Evolutionary conservation across 139 green algal genomes (phyloP).

Genomic region (Volvox reticuliferus): DNA sequence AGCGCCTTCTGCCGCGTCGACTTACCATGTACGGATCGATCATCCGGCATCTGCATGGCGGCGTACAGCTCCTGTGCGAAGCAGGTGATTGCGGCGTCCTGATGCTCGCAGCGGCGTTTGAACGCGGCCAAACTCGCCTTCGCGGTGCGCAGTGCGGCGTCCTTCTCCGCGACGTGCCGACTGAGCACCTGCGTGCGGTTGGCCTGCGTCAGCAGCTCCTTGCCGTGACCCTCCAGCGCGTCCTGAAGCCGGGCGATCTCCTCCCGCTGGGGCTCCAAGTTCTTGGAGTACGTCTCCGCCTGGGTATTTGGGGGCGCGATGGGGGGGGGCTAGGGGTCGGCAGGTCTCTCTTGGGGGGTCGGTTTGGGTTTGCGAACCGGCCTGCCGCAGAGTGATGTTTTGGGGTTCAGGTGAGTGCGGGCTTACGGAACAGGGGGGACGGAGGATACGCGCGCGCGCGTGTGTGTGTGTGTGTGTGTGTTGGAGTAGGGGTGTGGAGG

Average conservation of each 20-base stretch:
- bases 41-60: constrained; percentile 45
- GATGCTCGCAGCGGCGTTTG: background rate
- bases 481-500: background rate
- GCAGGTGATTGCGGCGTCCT: background rate
- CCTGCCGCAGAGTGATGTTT: too few species aligned
- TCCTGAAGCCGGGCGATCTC: constrained; percentile 36
- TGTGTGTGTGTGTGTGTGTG: background rate
- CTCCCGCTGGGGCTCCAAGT: constrained; percentile 30
- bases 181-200: background rate
- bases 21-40: constrained; percentile 4
- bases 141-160: constrained; percentile 10
- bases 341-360: background rate
- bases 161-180: constrained; percentile 35
- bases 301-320: background rate
- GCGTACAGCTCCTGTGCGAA: constrained; percentile 34
- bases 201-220: constrained; percentile 28
- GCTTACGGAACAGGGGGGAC: background rate
- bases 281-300: constrained; percentile 33
- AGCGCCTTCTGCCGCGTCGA: constrained; percentile 19
- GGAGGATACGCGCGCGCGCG: too few species aligned
- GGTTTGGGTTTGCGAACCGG: too few species aligned
- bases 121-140: constrained; percentile 4
- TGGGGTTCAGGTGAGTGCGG: too few species aligned
- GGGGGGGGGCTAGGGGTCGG: background rate
- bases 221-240: constrained; percentile 38